Evolutionary conservation across 2,329 filamentous ascomycete species (phyloP), one percentile per base, ranked within the genome.

Genomic region (Beauveria australis): DNA sequence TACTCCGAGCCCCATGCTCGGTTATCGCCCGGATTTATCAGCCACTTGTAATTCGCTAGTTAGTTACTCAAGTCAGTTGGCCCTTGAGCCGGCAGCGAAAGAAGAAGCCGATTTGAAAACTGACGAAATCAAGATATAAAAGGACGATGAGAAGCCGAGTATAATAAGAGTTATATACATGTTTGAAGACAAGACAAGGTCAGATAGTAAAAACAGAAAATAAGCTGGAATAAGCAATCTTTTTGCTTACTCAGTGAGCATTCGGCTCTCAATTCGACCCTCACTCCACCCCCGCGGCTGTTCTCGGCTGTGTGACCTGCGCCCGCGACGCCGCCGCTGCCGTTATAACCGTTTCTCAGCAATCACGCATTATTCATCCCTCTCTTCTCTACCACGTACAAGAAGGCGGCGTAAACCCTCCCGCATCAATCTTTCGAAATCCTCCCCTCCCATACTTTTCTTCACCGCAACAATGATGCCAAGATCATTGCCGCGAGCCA

Each of bases 1-100:
- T n/a, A 3, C 48, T 53, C 57, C 57, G 57, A 59, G 48, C 37
- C 16, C 48, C 12, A 8, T 19, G 37, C 59, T 61, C 59, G 59
- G 59, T 46, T 56, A 61, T 61, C 59, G 53, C 37, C 52, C 59
- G 59, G 53, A 61, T 56, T 61, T 60, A 60, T 54, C 51, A 60
- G 51, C 51, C 40, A 41, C 33, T 37, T 37, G 33, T 37, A 5
- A 37, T 37, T 37, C 33, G 33, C 33, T 30, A 28, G 3, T 3
- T 30, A 33, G 33, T 37, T 37, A 2, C 12, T 37, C 33, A 37
- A 1, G 14, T 14, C 33, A 12, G 33, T 12, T 37, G 33, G 33
- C 12, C 12, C 12, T 37, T 14, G 1, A 5, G 30, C 30, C 30
- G 30, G 30, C 30, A 33, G 30, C 30, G 5, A 33, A 33, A 5